Evolutionary conservation across 345 rosid genomes (phyloP).

Genomic region (Clausena lansium): DNA sequence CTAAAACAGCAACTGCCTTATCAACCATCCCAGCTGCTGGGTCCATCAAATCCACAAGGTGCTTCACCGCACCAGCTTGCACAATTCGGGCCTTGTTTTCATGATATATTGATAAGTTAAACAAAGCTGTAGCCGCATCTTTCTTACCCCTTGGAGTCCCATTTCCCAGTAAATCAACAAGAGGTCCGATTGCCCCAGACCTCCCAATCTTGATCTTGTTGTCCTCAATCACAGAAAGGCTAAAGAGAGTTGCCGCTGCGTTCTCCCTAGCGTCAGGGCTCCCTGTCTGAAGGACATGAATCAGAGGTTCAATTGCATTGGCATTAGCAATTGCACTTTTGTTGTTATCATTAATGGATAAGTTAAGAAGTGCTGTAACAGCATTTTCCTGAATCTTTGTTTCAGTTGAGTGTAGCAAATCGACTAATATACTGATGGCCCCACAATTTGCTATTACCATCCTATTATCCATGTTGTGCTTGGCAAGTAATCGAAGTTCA

Average conservation of each 20-base stretch:
- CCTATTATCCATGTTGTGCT: constrained; percentile 75
- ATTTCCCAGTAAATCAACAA: constrained; percentile 75
- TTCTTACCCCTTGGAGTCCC: constrained; percentile 88
- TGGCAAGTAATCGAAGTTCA: constrained; percentile 70
- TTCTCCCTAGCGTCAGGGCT: constrained; percentile 84
- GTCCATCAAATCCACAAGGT: constrained; percentile 90
- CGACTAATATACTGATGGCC: constrained; percentile 60
- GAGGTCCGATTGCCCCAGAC: constrained; percentile 83
- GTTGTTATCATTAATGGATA: constrained; percentile 80
- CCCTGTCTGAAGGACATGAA: constrained; percentile 80
- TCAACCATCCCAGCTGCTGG: constrained; percentile 95
- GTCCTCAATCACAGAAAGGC: constrained; percentile 80
- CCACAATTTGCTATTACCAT: constrained; percentile 73
- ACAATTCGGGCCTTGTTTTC: constrained; percentile 78
- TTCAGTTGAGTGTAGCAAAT: constrained; percentile 60
- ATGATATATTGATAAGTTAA: constrained; percentile 72
- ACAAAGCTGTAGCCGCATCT: constrained; percentile 92
- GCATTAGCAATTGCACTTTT: constrained; percentile 67
- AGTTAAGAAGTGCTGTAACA: constrained; percentile 86
- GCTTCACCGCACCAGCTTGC: constrained; percentile 83
- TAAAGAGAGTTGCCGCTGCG: constrained; percentile 83
- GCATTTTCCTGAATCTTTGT: constrained; percentile 65
- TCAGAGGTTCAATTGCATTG: constrained; percentile 71
- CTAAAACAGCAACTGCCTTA: constrained; percentile 84
- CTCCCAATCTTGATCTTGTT: constrained; percentile 78